Evolutionary conservation across 2,329 filamentous ascomycete genomes (phyloP).

Genomic region (Capronia epimyces): DNA sequence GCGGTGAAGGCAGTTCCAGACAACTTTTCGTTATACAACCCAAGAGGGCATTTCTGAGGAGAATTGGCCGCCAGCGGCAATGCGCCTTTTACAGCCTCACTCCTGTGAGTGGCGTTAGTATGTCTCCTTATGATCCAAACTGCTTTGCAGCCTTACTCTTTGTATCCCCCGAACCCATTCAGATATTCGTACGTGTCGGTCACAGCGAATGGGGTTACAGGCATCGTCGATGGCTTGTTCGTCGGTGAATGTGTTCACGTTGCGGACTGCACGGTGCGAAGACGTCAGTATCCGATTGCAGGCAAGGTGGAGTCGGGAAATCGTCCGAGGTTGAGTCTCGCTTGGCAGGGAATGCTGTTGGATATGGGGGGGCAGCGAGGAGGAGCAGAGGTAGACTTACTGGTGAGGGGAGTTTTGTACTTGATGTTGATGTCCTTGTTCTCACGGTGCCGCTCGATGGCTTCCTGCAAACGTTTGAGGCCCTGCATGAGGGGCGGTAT

Average conservation of each 20-base stretch:
- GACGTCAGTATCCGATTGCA: background rate
- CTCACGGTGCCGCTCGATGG: slow-evolving; percentile 28
- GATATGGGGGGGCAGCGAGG: slow-evolving; percentile 5
- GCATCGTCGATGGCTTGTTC: slow-evolving; percentile 47
- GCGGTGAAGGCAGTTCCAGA: slow-evolving; percentile 68
- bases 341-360: background rate
- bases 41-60: slow-evolving; percentile 71
- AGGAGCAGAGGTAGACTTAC: slow-evolving; percentile 17
- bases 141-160: slow-evolving; percentile 55
- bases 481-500: slow-evolving; percentile 28
- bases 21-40: slow-evolving; percentile 76
- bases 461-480: slow-evolving; percentile 27
- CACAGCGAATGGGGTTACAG: slow-evolving; percentile 57
- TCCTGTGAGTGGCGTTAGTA: slow-evolving; percentile 43
- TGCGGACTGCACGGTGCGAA: slow-evolving; percentile 21
- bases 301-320: background rate
- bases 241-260: slow-evolving; percentile 30
- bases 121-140: background rate
- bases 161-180: slow-evolving; percentile 70
- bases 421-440: slow-evolving; percentile 31
- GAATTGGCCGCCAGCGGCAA: slow-evolving; percentile 73
- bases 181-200: slow-evolving; percentile 69
- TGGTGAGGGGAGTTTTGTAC: slow-evolving; percentile 30
- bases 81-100: slow-evolving; percentile 69
- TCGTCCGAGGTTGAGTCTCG: background rate